Conservation (phyloP, 805 yeast species). For the Kregervanrija fluxuum region DNA sequence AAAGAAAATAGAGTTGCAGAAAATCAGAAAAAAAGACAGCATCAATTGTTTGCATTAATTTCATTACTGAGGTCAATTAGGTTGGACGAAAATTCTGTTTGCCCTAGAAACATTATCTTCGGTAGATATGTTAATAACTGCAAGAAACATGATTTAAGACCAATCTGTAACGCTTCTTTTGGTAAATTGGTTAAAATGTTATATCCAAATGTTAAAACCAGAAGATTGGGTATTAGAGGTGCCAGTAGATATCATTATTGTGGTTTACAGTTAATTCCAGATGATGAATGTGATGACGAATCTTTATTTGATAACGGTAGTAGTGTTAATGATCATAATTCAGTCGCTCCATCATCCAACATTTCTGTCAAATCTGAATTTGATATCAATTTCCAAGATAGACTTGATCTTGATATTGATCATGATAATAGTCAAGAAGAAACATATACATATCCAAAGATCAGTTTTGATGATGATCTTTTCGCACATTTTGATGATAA, state of each 20-base stretch:
- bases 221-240: slow-evolving; percentile 77
- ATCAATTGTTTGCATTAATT: slow-evolving; percentile 75
- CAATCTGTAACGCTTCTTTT: slow-evolving; percentile 70
- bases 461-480: slow-evolving; percentile 10
- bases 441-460: background rate
- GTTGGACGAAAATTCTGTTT: slow-evolving; percentile 40
- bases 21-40: slow-evolving; percentile 41
- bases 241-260: slow-evolving; percentile 82
- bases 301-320: slow-evolving; percentile 10
- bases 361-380: background rate
- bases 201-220: slow-evolving; percentile 61
- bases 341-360: no score
- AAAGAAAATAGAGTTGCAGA: slow-evolving; percentile 17
- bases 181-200: slow-evolving; percentile 65
- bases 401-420: background rate
- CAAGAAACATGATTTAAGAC: slow-evolving; percentile 42
- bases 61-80: slow-evolving; percentile 68
- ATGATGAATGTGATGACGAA: slow-evolving; percentile 15
- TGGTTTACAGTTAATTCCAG: slow-evolving; percentile 49
- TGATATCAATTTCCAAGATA: background rate
- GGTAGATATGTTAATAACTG: slow-evolving; percentile 58
- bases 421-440: background rate
- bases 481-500: slow-evolving; percentile 9
- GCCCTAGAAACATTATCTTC: slow-evolving; percentile 61
- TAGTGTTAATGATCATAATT: no score